A percentile compares a stretch with the other conserved stretches of the same genome.
Conservation (phyloP, 1,139 yeast genomes). For the Sugiyamaella castrensis region DNA sequence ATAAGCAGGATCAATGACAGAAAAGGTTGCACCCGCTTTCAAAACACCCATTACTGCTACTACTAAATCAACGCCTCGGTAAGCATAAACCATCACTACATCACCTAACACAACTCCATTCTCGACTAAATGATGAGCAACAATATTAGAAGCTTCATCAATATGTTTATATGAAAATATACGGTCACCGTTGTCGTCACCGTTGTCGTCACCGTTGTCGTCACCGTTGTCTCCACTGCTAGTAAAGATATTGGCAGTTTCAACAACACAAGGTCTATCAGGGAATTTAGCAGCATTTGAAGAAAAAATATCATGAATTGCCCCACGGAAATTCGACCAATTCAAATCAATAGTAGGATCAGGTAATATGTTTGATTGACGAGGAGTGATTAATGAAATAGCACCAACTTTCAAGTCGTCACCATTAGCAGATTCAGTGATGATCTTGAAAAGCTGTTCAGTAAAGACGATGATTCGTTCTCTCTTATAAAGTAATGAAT, state of each 20-base stretch:
- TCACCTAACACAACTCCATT: conserved; percentile 88
- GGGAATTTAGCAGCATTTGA: conserved; percentile 81
- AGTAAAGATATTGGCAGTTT: conserved; percentile 67
- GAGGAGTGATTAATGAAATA: conserved; percentile 61
- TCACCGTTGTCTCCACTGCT: conserved; percentile 27
- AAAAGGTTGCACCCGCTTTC: conserved; percentile 97
- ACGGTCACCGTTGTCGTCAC: conserved; percentile 55
- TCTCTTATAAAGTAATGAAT: conserved; percentile 68
- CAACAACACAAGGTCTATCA: conserved; percentile 84
- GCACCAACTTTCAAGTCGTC: conserved; percentile 52
- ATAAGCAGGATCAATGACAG: conserved; percentile 97
- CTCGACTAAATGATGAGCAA: conserved; percentile 80
- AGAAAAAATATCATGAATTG: conserved; percentile 92
- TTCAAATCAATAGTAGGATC: conserved; percentile 85
- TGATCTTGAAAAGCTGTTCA: conserved; percentile 66
- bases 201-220: conserved; percentile 50
- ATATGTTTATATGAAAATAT: conserved; percentile 80
- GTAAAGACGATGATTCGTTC: conserved; percentile 67
- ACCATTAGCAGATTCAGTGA: conserved; percentile 38
- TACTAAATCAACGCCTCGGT: conserved; percentile 94
- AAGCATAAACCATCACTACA: conserved; percentile 95
- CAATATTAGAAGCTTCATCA: conserved; percentile 88
- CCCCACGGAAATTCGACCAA: conserved; percentile 90
- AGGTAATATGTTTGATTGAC: conserved; percentile 63
- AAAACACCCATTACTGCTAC: conserved; percentile 96